phyloP scores from a whole-genome alignment of 768 basidiomycete genomes.

The Cystoderma amianthinum region DNA sequence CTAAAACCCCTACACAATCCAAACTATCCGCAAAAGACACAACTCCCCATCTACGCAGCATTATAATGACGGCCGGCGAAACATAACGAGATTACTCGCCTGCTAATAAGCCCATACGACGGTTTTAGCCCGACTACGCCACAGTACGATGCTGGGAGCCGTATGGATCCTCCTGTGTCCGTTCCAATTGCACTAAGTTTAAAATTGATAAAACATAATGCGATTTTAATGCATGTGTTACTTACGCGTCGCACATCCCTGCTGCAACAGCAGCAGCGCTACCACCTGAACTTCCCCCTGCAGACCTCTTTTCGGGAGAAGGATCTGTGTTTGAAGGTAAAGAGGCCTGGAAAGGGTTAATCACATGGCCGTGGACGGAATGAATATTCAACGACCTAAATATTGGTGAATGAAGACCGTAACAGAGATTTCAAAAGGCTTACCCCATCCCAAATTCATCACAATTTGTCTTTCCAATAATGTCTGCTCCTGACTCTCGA shows the following conservation, averaged over 20 bases:
- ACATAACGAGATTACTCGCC: conserved; percentile 36
- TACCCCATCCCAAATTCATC: conserved; percentile 99
- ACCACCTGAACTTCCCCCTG: conserved; percentile 94
- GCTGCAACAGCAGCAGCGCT: conserved; percentile 91
- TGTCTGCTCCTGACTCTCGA: conserved; percentile 51
- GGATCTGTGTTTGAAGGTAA: conserved; percentile 9
- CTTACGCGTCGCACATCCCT: conserved; percentile 79
- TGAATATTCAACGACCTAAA: conserved; percentile 72
- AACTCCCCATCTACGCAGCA: conserved; percentile 71
- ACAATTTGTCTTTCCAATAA: conserved; percentile 89
- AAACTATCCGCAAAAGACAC: conserved; percentile 92
- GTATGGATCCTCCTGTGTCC: conserved; percentile 92
- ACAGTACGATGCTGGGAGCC: conserved; percentile 92
- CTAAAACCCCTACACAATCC: conserved; percentile 88
- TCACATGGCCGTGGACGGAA: conserved; percentile 67
- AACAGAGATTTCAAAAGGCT: neutral
- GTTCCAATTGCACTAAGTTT: conserved; percentile 74
- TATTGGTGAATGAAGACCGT: conserved; percentile 1
- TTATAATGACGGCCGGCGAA: conserved; percentile 1
- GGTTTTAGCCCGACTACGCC: conserved; percentile 91
- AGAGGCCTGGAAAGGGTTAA: conserved; percentile 57
- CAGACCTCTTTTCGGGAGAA: conserved; percentile 43
- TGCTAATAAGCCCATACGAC: conserved; percentile 86
- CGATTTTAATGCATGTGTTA: conserved; percentile 5
- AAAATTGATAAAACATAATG: neutral